Evolutionary conservation across 257 asterid species (phyloP), one percentile per base, ranked within the genome.

Genomic region (Leptodermis oblonga): DNA sequence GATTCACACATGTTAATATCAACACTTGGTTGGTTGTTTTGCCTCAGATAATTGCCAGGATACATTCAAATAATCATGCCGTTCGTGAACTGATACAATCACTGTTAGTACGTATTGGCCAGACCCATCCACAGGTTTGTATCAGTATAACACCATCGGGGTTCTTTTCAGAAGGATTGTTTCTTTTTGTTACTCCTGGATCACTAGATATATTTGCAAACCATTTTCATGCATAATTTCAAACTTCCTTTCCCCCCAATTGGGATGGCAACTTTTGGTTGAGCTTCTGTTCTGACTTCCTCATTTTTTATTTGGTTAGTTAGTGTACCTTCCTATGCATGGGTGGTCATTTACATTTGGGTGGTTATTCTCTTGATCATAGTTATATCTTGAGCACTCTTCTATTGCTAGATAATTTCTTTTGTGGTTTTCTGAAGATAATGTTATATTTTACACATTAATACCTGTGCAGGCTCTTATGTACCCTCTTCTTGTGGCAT

Each of bases 401-500:
- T 12, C 25, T 34, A 55, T 72, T 54, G 49, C 41, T 17, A 63
- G 56, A 15, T 60, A 17, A 15, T 60, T 8, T 31, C 15, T 23
- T 23, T 18, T 53, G n/a, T 39, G 28, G 20, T 54, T 69, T 20
- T 39, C n/a, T 7, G 39, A 43, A 8, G 25, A 28, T n/a, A 49
- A 49, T 28, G 49, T 52, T 26, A 30, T 62, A 41, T 10, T 39
- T 65, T 41, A 52, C 45, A 68, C 65, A 54, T 51, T 76, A 59
- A 64, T 28, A 46, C 68, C 36, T 25, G 41, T 79, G 75, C 96
- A 94, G 99, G 99, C 99, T 84, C 99, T 94, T 77, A 94, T 94
- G 99, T 94, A 94, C 73, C 99, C 99, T 55, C 98, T 94, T 62
- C 99, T 94, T 63, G 99, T 94, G 82, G 99, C 99, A 3, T 94